Conservation (phyloP, 106 monocot species). For the Dendrobium catenatum region DNA sequence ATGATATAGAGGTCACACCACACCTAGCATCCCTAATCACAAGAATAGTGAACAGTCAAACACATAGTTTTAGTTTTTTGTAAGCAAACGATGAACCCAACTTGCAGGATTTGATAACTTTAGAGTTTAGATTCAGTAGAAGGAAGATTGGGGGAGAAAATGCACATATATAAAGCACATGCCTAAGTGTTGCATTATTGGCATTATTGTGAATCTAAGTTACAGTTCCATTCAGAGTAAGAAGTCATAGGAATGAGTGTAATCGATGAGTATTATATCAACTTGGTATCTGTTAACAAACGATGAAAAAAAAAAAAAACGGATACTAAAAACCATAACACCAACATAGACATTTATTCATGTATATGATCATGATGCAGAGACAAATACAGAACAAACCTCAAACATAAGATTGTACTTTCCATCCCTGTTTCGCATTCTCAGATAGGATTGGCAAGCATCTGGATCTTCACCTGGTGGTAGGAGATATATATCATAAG, state of each 20-base stretch:
- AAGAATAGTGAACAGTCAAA: no score
- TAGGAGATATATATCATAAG: constrained; percentile 90
- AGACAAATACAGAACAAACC: constrained; percentile 34
- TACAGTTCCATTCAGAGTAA: background rate
- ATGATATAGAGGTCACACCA: no score
- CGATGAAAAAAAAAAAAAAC: background rate
- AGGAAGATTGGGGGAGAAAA: background rate
- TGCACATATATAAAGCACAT: background rate
- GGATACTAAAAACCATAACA: background rate
- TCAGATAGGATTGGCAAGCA: constrained; percentile 92
- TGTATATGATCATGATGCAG: background rate
- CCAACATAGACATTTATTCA: background rate
- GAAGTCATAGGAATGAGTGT: background rate
- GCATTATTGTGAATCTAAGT: background rate
- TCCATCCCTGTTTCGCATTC: constrained; percentile 97
- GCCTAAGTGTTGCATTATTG: background rate
- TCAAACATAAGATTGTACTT: constrained; percentile 99
- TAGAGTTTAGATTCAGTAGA: no score
- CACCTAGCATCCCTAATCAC: no score
- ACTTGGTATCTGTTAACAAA: background rate
- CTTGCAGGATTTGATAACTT: no score
- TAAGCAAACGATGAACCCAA: no score
- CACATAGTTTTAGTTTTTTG: no score
- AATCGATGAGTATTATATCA: background rate
- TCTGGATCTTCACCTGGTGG: constrained; percentile 99